Base-by-base conservation (phyloP, 345 rosid species). In the Hibiscus mutabilis region DNA sequence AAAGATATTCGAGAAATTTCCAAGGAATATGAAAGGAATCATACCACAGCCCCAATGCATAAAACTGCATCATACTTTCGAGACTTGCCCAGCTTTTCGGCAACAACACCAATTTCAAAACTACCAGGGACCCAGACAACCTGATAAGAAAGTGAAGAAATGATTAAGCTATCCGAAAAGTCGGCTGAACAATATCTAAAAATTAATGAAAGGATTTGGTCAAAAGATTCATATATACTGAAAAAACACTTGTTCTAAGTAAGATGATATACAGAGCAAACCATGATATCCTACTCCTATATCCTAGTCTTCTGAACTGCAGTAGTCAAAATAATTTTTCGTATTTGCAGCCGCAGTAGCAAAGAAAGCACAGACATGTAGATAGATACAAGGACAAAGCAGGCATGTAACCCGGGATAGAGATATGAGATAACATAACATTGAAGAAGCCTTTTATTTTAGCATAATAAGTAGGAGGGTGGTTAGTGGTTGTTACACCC, bases 31-130 rank as follows among this genome's bases (percentile, higher is more conserved):
- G 37, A 68, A 72, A 63, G 70, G 68, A 71, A 73, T 35, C 88
- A 73, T 90, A 95, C 99, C 97, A 95, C 97, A 69, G 99, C 99
- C 21, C 99, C 99, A 49, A 92, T 91, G 69, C 99, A 95, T 42
- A 95, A 72, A 71, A 95, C 75, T 13, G 97, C 92, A 71, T 90
- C 60, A 66, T 85, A 95, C 5, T 84, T 95, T 56, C 78, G 77
- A 3, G 97, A 90, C 72, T 86, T 95, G 68, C 93, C 97, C 6
- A 95, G 92, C 66, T 71, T 85, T 55, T 92, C 82, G 0, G 99
- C 97, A 68, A 79, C 92, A 79, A 88, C 59, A 21, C 68, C 68
- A 21, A 64, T 42, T 42, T 64, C 68, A 64, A 64, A 64, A 64
- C 31, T 21, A 21, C 68, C 68, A 0, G 68, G 68, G 33, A 64